A percentile compares a stretch with the other conserved stretches of the same genome.
These are phyloP conservation scores for Camellia japonica DNA, from an alignment of 148 eudicot species.

Conservation along the genomic window DNA sequence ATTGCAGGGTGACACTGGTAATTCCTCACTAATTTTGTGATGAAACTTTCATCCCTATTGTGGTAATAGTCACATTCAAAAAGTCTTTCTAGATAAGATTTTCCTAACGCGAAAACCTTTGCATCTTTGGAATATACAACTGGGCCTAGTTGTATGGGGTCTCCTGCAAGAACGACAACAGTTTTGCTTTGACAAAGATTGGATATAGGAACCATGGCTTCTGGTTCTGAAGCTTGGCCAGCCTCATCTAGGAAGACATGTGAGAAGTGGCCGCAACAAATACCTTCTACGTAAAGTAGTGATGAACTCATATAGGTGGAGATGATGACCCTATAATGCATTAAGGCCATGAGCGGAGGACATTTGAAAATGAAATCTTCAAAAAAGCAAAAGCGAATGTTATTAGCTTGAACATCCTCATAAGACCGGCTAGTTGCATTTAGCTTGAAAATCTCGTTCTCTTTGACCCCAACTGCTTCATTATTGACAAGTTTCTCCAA, in stretches of 20 bases:
- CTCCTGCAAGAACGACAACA: slow-evolving; percentile 79
- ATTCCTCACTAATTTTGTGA: slow-evolving; percentile 57
- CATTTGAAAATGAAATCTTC: slow-evolving; percentile 51
- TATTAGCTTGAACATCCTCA: slow-evolving; percentile 53
- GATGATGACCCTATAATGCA: slow-evolving; percentile 48
- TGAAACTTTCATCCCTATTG: slow-evolving; percentile 45
- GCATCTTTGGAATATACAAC: slow-evolving; percentile 61
- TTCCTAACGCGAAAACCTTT: slow-evolving; percentile 54
- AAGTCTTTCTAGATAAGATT: slow-evolving; percentile 66
- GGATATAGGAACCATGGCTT: slow-evolving; percentile 77
- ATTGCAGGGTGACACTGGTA: slow-evolving; percentile 70
- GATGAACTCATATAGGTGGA: slow-evolving; percentile 72
- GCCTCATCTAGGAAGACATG: slow-evolving; percentile 80
- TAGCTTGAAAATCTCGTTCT: slow-evolving; percentile 55
- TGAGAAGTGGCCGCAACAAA: slow-evolving; percentile 59
- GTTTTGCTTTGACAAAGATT: slow-evolving; percentile 39
- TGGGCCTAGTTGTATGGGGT: slow-evolving; percentile 82
- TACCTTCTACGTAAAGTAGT: slow-evolving; percentile 57
- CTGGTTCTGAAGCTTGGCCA: slow-evolving; percentile 97
- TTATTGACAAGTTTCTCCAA: slow-evolving; percentile 45
- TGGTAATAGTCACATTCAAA: slow-evolving; percentile 46
- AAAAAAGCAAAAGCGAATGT: slow-evolving; percentile 38
- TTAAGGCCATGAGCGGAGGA: slow-evolving; percentile 38
- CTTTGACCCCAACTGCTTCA: slow-evolving; percentile 25
- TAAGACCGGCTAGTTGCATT: slow-evolving; percentile 66